These are phyloP conservation scores for Fagopyrum esculentum DNA, from an alignment of 148 eudicot species.

Conservation along the genomic window DNA sequence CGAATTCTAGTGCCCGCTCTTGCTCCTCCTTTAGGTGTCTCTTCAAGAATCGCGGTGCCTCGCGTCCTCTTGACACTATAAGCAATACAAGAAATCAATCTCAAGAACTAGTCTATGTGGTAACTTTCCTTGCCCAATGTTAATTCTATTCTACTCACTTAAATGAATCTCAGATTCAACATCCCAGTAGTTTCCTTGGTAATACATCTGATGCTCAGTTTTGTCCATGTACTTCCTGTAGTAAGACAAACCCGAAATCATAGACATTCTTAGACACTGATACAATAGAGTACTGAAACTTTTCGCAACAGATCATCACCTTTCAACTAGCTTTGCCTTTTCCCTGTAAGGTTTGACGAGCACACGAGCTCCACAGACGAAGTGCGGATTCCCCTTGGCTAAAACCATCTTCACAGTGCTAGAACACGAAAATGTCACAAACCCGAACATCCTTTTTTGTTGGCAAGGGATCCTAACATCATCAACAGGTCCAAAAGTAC, in stretches of 20 bases:
- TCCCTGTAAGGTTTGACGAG: conserved; percentile 71
- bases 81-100: neutral
- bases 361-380: conserved; percentile 61
- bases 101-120: neutral
- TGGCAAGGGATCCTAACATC: conserved; percentile 75
- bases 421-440: conserved; percentile 49
- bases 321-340: conserved; percentile 41
- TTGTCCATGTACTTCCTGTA: conserved; percentile 32
- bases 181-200: conserved; percentile 16
- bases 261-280: neutral
- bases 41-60: conserved; percentile 27
- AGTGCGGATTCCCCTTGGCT: conserved; percentile 54
- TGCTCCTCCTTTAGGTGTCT: conserved; percentile 46
- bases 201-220: conserved; percentile 21
- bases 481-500: conserved; percentile 55
- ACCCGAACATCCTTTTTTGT: conserved; percentile 71
- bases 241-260: neutral
- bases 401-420: conserved; percentile 48
- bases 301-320: conserved; percentile 21
- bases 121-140: too few species aligned
- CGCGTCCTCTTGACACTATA: conserved; percentile 13
- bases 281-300: neutral
- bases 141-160: conserved; percentile 15
- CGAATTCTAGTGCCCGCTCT: conserved; percentile 42
- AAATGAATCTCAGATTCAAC: conserved; percentile 24